phyloP scores from a whole-genome alignment of 768 basidiomycete genomes.

The Naganishia antarctica region DNA sequence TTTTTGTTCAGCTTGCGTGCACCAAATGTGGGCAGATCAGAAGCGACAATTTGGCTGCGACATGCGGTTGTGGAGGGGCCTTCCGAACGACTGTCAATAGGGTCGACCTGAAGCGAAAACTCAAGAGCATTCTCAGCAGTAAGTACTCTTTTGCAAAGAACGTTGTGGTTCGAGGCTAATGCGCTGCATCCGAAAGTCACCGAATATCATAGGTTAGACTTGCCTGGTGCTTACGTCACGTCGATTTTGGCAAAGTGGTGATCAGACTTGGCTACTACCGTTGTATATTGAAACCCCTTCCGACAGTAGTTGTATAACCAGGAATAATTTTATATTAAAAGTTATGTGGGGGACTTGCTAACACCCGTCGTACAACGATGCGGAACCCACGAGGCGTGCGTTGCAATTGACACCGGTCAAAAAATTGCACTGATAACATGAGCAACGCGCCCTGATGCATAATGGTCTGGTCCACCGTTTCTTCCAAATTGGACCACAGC shows the following conservation, averaged over 20 bases:
- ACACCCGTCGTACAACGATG: too few relatives aligned
- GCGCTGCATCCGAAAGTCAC: constrained; percentile 31
- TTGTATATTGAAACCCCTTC: too few relatives aligned
- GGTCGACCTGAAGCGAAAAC: constrained; percentile 63
- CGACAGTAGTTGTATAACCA: too few relatives aligned
- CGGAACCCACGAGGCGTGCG: too few relatives aligned
- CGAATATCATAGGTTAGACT: constrained; percentile 45
- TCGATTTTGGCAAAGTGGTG: constrained; percentile 42
- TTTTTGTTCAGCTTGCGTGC: constrained; percentile 59
- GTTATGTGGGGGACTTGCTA: too few relatives aligned
- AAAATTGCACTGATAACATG: too few relatives aligned
- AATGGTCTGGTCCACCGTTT: too few relatives aligned
- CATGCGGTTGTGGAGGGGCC: constrained; percentile 81
- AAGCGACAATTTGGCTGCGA: constrained; percentile 75
- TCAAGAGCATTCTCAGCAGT: constrained; percentile 70
- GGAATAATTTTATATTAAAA: too few relatives aligned
- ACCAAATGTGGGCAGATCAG: constrained; percentile 84
- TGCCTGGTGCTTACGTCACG: constrained; percentile 45
- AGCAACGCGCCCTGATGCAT: too few relatives aligned
- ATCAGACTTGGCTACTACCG: background rate
- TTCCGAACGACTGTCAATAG: constrained; percentile 70
- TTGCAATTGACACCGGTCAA: too few relatives aligned
- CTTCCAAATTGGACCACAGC: too few relatives aligned
- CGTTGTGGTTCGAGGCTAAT: constrained; percentile 8
- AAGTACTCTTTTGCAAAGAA: constrained; percentile 24